Conservation (phyloP, 805 yeast species). For the Ogataea wickerhamii region DNA sequence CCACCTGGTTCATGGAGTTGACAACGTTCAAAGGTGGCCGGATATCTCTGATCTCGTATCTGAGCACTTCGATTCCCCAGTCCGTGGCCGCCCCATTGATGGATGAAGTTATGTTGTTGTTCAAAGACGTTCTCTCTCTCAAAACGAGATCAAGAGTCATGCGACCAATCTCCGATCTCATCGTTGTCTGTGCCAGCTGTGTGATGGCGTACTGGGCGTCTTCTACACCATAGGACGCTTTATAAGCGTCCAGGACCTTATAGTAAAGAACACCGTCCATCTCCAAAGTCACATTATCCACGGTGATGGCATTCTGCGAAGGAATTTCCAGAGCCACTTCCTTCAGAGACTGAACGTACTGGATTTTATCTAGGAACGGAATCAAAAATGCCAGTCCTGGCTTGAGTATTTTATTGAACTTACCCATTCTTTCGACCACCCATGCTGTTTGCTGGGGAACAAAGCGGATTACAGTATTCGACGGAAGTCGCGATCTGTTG, state of each 20-base stretch:
- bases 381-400: constrained; percentile 76
- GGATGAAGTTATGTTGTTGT: constrained; percentile 68
- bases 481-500: constrained; percentile 47
- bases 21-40: constrained; percentile 83
- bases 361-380: constrained; percentile 72
- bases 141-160: constrained; percentile 74
- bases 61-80: constrained; percentile 82
- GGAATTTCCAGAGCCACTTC: constrained; percentile 86
- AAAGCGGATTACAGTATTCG: constrained; percentile 69
- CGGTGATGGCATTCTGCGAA: constrained; percentile 77
- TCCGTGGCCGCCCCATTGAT: constrained; percentile 80
- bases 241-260: constrained; percentile 74
- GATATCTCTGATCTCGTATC: constrained; percentile 85
- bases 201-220: constrained; percentile 82
- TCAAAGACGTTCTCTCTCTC: constrained; percentile 70
- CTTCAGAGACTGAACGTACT: constrained; percentile 77
- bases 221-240: constrained; percentile 85
- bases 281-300: constrained; percentile 80
- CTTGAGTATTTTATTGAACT: constrained; percentile 60
- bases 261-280: constrained; percentile 82
- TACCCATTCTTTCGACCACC: constrained; percentile 90
- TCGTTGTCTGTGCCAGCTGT: constrained; percentile 85
- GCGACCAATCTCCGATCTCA: constrained; percentile 87
- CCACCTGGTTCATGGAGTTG: constrained; percentile 91
- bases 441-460: constrained; percentile 91